Base-by-base conservation (phyloP, 192 early-diverging fungal genomes). In the Backusella liffmaniae region DNA sequence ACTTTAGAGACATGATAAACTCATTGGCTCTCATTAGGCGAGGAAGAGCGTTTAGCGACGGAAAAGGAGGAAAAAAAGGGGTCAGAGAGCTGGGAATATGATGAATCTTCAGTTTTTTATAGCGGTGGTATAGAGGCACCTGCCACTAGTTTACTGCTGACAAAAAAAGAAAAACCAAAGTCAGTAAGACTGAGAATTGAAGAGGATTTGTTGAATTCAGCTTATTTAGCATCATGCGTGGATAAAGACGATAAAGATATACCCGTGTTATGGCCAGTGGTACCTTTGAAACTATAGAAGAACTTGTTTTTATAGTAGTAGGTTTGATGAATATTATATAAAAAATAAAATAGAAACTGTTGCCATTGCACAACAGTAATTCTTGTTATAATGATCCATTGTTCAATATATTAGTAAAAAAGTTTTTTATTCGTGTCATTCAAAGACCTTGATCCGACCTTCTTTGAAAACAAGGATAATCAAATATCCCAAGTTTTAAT, bases 191-290 rank as follows among this genome's bases (percentile, higher is more conserved):
- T 75, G 15, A 23, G 4, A 23, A 67, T 75, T 51, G 39, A 75
- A 66, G 53, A 62, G 18, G 49, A 76, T 65, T 41, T 76, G 29
- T 39, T 76, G 26, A 76, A 76, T 66, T 70, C 75, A n/a, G 35
- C 67, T 5, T 76, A 76, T 66, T 29, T 76, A 15, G 37, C 42
- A 4, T 59, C 68, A 1, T 76, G 75, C 26, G 30, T 37, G 6
- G 36, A 30, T n/a, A 32, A 34, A n/a, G 53, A 32, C 15, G 51
- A 66, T 30, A 23, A 74, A 30, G 23, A 69, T 56, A 30, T 44
- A 49, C 68, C 75, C 30, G 15, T 71, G 10, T 16, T 76, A 21
- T 76, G 75, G 75, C 75, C 75, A n/a, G 26, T 76, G 4, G 26
- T 76, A n/a, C 75, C 75, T 41, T 62, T 76, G n/a, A 41, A 66